Percentiles rank a stretch among this genome's conserved stretches.
phyloP scores from a whole-genome alignment of 2,329 filamentous ascomycete species.

The Aspergillus thermomutatus region DNA sequence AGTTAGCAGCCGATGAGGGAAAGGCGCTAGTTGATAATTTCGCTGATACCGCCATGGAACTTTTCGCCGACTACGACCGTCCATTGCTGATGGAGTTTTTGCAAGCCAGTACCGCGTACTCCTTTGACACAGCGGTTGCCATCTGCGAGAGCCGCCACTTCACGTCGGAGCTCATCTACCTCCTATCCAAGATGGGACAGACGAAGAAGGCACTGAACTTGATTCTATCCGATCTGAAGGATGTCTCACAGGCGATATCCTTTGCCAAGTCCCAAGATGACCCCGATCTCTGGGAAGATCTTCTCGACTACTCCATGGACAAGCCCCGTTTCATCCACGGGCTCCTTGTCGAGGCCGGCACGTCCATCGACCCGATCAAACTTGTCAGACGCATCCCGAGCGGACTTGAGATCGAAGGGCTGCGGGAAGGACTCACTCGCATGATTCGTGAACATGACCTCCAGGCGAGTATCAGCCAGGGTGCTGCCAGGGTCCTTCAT shows the following conservation, averaged over 20 bases:
- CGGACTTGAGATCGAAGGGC: slow-evolving; percentile 84
- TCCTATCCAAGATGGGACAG: slow-evolving; percentile 92
- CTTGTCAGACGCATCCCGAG: slow-evolving; percentile 88
- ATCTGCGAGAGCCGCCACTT: slow-evolving; percentile 79
- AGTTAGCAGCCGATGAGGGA: slow-evolving; percentile 54
- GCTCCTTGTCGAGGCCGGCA: slow-evolving; percentile 88
- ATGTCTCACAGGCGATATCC: slow-evolving; percentile 87
- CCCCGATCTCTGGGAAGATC: slow-evolving; percentile 88
- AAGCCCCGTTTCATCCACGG: slow-evolving; percentile 93
- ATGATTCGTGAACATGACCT: slow-evolving; percentile 97
- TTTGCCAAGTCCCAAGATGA: slow-evolving; percentile 95
- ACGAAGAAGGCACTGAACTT: slow-evolving; percentile 87
- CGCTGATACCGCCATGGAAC: slow-evolving; percentile 77
- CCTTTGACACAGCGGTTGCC: slow-evolving; percentile 68
- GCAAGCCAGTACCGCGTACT: slow-evolving; percentile 78
- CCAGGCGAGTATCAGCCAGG: slow-evolving; percentile 85
- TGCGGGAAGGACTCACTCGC: slow-evolving; percentile 81
- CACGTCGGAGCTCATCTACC: slow-evolving; percentile 89
- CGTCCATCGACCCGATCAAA: slow-evolving; percentile 85
- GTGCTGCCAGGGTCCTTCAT: slow-evolving; percentile 79
- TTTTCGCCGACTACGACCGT: slow-evolving; percentile 83
- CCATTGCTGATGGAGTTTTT: slow-evolving; percentile 81
- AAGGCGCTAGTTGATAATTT: slow-evolving; percentile 76
- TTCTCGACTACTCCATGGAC: slow-evolving; percentile 95
- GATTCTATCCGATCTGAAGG: slow-evolving; percentile 88